Percentiles rank a stretch among this genome's conserved stretches.
These are phyloP conservation scores for Lathyrus oleraceus DNA, from an alignment of 306 rosid species.

Conservation along the genomic window DNA sequence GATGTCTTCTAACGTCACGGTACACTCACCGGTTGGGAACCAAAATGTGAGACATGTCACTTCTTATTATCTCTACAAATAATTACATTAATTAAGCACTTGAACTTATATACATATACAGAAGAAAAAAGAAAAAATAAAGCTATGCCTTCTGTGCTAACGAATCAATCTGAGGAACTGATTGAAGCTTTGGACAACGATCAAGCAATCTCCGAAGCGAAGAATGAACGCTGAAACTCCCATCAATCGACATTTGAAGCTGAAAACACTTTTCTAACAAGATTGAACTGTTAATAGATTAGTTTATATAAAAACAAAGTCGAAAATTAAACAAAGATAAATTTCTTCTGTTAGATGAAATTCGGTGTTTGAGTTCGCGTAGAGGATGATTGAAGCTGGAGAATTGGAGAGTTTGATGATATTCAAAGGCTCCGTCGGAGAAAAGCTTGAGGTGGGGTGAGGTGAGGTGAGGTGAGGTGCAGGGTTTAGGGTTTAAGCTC, in stretches of 20 bases:
- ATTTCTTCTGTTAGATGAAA: neutral
- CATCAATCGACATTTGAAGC: constrained; percentile 66
- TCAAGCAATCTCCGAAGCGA: constrained; percentile 65
- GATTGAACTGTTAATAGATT: constrained; percentile 11
- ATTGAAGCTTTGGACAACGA: constrained; percentile 72
- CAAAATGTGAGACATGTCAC: too few relatives aligned
- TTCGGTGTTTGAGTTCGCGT: neutral
- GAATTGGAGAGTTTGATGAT: neutral
- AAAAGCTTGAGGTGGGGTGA: neutral
- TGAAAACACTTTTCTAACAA: constrained; percentile 18
- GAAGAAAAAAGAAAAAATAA: too few relatives aligned
- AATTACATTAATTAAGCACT: neutral
- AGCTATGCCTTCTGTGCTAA: constrained; percentile 47
- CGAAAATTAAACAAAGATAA: neutral
- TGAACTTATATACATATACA: neutral
- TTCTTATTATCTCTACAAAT: too few relatives aligned
- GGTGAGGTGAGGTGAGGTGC: neutral
- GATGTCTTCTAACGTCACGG: too few relatives aligned
- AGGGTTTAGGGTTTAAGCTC: constrained; percentile 1
- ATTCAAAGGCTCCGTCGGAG: neutral
- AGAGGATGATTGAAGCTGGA: neutral
- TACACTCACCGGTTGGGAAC: too few relatives aligned
- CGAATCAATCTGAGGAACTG: constrained; percentile 40
- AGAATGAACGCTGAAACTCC: constrained; percentile 59
- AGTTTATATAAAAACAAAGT: neutral